Evolutionary conservation across 73 alveolate species (phyloP).

Genomic region (Paramecium tetraurelia): DNA sequence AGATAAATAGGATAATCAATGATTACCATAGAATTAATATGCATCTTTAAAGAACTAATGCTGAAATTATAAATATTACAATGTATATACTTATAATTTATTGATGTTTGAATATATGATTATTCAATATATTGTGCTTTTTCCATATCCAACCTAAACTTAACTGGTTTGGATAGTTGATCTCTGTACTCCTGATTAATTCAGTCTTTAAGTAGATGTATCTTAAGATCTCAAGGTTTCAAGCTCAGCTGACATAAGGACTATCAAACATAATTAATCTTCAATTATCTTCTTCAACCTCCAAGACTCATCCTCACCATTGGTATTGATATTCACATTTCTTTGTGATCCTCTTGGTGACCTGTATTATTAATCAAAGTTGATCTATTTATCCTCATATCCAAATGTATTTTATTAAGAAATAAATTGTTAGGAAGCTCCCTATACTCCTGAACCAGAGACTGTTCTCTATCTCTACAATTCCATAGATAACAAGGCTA

Average conservation of each 20-base stretch:
- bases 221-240: neutral
- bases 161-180: neutral
- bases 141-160: neutral
- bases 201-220: neutral
- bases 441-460: neutral
- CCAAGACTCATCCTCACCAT: neutral
- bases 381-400: neutral
- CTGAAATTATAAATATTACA: neutral
- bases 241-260: slow-evolving; percentile 29
- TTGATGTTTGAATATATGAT: neutral
- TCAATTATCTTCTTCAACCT: neutral
- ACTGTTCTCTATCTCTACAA: neutral
- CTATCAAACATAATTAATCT: slow-evolving; percentile 35
- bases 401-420: neutral
- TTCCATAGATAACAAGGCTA: slow-evolving; percentile 15
- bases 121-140: neutral
- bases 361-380: neutral
- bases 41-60: neutral
- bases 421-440: neutral
- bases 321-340: neutral
- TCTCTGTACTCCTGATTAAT: neutral
- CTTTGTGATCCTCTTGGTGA: neutral
- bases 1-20: neutral
- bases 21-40: neutral
- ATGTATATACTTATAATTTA: neutral